Evolutionary conservation across 352 stramenopile species (phyloP), one percentile per base, ranked within the genome.

Genomic region (Phytophthora quininea): DNA sequence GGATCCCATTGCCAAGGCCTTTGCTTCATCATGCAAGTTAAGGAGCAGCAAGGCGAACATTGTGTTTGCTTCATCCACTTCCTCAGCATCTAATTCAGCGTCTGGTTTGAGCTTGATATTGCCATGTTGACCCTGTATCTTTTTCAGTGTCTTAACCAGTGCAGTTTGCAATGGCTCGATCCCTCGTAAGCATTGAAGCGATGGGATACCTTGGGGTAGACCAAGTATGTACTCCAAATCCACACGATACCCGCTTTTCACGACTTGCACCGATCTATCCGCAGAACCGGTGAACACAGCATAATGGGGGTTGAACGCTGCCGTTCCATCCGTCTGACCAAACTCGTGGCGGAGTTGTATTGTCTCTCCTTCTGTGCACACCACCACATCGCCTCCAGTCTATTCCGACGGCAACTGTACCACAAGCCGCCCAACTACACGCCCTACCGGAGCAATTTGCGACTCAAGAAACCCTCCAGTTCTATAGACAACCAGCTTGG

Each of bases 171-270:
- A n/a, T n/a, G n/a, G n/a, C n/a, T n/a, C n/a, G n/a, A n/a, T n/a
- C n/a, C n/a, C n/a, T n/a, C n/a, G n/a, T n/a, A n/a, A n/a, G n/a
- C n/a, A n/a, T n/a, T n/a, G n/a, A n/a, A n/a, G n/a, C n/a, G n/a
- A n/a, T n/a, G n/a, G n/a, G n/a, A n/a, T n/a, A n/a, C n/a, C n/a
- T n/a, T n/a, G n/a, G n/a, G 46, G 54, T 4, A 58, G n/a, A 58
- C 19, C 48, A n/a, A 69, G 24, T 7, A 45, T 58, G 27, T 54
- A 64, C 8, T 58, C 27, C 38, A 55, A 3, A 40, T 55, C 14
- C 51, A 69, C 63, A 24, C 53, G 45, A 58, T 54, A 63, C 1
- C 61, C 61, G 10, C 61, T 63, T 54, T 24, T 54, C 10, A 69
- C 62, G 32, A 54, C 35, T 32, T 64, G 46, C 35, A 69, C 53